Conservation (phyloP, 345 rosid genomes). For the Sapria himalayana region DNA sequence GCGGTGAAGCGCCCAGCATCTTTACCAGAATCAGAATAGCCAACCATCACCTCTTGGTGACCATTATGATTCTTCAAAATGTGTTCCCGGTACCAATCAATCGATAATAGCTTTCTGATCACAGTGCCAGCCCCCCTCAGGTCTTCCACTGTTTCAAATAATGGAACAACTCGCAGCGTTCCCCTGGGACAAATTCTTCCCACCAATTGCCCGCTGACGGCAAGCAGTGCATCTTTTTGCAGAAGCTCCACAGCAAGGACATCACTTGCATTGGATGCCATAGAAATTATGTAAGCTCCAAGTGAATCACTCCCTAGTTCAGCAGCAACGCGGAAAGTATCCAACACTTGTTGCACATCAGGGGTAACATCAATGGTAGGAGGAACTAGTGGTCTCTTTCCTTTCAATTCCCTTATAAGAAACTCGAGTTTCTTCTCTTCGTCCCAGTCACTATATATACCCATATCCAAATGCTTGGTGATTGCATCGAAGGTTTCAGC, state of each 20-base stretch:
- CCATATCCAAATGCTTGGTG: slow-evolving; percentile 78
- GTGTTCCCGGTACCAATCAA: slow-evolving; percentile 84
- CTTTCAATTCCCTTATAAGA: slow-evolving; percentile 65
- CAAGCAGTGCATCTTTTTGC: slow-evolving; percentile 81
- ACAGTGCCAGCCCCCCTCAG: slow-evolving; percentile 76
- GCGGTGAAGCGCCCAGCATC: slow-evolving; percentile 98
- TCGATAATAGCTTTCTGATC: slow-evolving; percentile 64
- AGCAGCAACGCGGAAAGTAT: slow-evolving; percentile 83
- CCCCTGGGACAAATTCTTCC: slow-evolving; percentile 86
- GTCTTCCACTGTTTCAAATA: slow-evolving; percentile 85
- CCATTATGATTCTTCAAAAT: slow-evolving; percentile 58
- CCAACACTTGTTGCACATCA: slow-evolving; percentile 71
- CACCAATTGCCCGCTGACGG: slow-evolving; percentile 60
- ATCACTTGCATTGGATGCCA: slow-evolving; percentile 99
- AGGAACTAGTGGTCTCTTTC: slow-evolving; percentile 88
- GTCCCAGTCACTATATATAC: slow-evolving; percentile 85
- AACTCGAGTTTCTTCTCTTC: slow-evolving; percentile 82
- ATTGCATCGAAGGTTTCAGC: slow-evolving; percentile 71
- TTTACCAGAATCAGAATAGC: slow-evolving; percentile 96
- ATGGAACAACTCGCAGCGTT: slow-evolving; percentile 85
- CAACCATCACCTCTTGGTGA: slow-evolving; percentile 99
- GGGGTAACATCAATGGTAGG: slow-evolving; percentile 52
- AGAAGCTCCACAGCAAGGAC: slow-evolving; percentile 93
- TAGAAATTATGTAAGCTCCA: slow-evolving; percentile 95
- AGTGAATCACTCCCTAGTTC: slow-evolving; percentile 85